Evolutionary conservation across 2,329 filamentous ascomycete species (phyloP).

Genomic region (Alternaria triticina): DNA sequence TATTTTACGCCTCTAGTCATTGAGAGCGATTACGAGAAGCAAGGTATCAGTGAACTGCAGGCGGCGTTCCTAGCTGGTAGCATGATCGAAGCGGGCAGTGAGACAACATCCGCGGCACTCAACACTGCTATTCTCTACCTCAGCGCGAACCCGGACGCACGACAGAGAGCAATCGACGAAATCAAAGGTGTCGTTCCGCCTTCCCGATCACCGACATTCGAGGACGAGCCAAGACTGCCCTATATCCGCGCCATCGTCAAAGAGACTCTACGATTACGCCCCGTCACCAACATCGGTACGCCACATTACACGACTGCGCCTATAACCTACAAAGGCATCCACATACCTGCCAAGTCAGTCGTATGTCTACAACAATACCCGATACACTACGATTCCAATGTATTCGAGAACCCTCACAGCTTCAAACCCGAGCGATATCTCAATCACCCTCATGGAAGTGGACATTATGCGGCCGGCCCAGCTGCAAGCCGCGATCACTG

Average conservation of each 20-base stretch:
- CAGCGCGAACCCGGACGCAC: conserved; percentile 27
- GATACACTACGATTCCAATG: conserved; percentile 46
- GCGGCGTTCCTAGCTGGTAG: conserved; percentile 45
- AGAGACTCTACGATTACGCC: conserved; percentile 54
- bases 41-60: conserved; percentile 45
- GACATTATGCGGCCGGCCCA: conserved; percentile 43
- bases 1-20: conserved; percentile 17
- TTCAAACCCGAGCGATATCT: conserved; percentile 57
- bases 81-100: conserved; percentile 50
- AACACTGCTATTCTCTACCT: conserved; percentile 43
- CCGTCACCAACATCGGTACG: conserved; percentile 43
- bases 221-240: conserved; percentile 54
- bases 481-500: conserved; percentile 43
- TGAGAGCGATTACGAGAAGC: conserved; percentile 46
- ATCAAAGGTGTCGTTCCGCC: conserved; percentile 22
- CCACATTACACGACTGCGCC: conserved; percentile 47
- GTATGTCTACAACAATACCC: conserved; percentile 39
- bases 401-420: conserved; percentile 44
- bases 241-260: conserved; percentile 48
- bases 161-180: conserved; percentile 32
- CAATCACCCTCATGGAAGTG: conserved; percentile 30
- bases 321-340: conserved; percentile 50
- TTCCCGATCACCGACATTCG: conserved; percentile 40
- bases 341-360: conserved; percentile 52
- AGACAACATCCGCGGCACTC: conserved; percentile 49